Conservation (phyloP, 805 yeast species). For the Myxozyma udenii region DNA sequence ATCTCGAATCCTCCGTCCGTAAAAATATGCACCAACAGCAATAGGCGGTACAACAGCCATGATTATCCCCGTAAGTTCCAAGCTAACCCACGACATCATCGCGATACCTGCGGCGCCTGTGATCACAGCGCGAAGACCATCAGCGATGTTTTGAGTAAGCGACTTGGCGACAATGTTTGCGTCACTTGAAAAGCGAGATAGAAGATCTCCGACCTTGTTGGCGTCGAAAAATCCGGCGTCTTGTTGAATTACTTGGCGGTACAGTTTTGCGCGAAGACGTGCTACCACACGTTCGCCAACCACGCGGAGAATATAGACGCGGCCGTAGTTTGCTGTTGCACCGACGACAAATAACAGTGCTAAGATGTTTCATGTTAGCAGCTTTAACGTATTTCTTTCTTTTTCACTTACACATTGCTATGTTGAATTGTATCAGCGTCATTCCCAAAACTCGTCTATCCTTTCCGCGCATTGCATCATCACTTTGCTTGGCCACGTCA, state of each 20-base stretch:
- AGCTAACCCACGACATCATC: constrained; percentile 86
- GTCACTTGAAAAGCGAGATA: constrained; percentile 82
- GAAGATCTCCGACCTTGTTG: constrained; percentile 86
- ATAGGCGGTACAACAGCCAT: constrained; percentile 78
- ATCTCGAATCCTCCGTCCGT: constrained; percentile 73
- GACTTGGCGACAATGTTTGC: constrained; percentile 84
- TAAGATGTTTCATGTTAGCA: not conserved
- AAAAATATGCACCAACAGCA: constrained; percentile 70
- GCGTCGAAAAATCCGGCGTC: constrained; percentile 87
- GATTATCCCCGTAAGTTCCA: constrained; percentile 77
- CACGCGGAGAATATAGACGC: constrained; percentile 66
- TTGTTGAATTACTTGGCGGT: constrained; percentile 72
- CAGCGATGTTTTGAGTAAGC: constrained; percentile 83
- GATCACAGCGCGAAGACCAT: constrained; percentile 78
- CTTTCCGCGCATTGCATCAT: constrained; percentile 20
- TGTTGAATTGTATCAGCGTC: constrained; percentile 58
- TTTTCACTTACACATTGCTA: constrained; percentile 35
- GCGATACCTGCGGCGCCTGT: constrained; percentile 82
- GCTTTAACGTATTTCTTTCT: not conserved
- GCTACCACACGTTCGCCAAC: constrained; percentile 89
- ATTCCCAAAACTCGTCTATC: constrained; percentile 50
- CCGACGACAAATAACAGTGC: constrained; percentile 60
- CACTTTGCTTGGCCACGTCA: constrained; percentile 53
- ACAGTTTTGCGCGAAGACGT: constrained; percentile 70
- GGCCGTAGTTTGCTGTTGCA: constrained; percentile 73